These are phyloP conservation scores for Berkeleyomyces rouxiae DNA, from an alignment of 2,329 filamentous ascomycete species.

Conservation along the genomic window DNA sequence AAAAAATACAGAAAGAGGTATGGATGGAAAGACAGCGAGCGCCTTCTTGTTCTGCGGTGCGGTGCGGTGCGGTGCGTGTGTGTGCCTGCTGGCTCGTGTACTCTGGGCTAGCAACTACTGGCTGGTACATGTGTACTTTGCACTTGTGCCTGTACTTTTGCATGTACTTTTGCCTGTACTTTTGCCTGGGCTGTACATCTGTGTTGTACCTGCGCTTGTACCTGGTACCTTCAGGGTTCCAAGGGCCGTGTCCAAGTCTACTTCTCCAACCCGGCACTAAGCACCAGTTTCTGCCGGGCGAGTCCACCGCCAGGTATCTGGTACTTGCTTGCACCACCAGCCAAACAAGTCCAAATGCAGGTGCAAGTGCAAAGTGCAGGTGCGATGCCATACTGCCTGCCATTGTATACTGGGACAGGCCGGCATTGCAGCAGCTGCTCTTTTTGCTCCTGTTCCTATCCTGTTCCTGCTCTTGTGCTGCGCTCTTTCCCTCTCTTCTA, in stretches of 20 bases:
- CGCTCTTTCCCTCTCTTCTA: neutral
- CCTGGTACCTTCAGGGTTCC: neutral
- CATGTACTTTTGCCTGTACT: too few species aligned
- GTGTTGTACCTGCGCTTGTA: too few species aligned
- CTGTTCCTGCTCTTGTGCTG: neutral
- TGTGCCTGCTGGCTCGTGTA: conserved; percentile 1
- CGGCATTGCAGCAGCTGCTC: neutral
- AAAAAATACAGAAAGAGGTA: conserved; percentile 2
- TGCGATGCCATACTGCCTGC: neutral
- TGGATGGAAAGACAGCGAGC: neutral
- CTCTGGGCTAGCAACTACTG: too few species aligned
- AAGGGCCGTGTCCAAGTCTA: neutral
- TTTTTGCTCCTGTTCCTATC: neutral
- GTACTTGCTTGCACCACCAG: neutral
- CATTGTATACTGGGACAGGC: neutral
- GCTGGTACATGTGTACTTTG: neutral
- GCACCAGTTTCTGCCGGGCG: neutral
- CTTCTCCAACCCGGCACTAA: conserved; percentile 1
- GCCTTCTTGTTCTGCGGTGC: neutral
- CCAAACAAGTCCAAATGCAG: neutral
- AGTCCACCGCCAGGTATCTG: neutral
- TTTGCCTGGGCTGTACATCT: too few species aligned
- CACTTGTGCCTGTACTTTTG: too few species aligned
- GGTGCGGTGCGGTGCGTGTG: neutral
- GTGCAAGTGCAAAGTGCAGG: neutral